A percentile compares a stretch with the other conserved stretches of the same genome.
These are phyloP conservation scores for Pelargonium fulgidum DNA, from an alignment of 441 rosid genomes.

Conservation along the genomic window DNA sequence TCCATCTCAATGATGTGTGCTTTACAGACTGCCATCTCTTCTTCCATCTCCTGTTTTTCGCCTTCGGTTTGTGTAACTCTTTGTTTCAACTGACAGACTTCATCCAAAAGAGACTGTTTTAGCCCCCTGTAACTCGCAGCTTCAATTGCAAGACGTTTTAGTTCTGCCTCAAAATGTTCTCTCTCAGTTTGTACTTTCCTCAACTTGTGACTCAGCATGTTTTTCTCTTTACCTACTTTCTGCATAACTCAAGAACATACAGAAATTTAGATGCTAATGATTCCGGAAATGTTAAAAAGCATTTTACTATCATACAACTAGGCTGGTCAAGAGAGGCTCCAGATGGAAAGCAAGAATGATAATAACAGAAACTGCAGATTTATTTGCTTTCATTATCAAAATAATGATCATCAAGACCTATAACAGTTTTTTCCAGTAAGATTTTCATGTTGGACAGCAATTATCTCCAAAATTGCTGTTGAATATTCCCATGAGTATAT, in stretches of 20 bases:
- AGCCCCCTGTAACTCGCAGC: background rate
- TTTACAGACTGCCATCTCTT: slow-evolving; percentile 8
- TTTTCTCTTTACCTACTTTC: slow-evolving; percentile 12
- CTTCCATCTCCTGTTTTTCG: slow-evolving; percentile 9
- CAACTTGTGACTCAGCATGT: background rate
- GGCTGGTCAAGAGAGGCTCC: background rate
- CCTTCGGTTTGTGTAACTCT: background rate
- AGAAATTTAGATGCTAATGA: background rate
- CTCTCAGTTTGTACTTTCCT: slow-evolving; percentile 5
- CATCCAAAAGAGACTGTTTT: slow-evolving; percentile 4
- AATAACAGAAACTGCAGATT: background rate
- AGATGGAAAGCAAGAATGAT: background rate
- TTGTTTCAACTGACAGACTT: slow-evolving; percentile 4
- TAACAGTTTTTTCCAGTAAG: too few relatives aligned
- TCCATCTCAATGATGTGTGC: slow-evolving; percentile 4
- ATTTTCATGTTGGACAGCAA: too few relatives aligned
- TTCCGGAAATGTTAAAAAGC: background rate
- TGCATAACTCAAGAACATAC: slow-evolving; percentile 1
- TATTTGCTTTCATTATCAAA: too few relatives aligned
- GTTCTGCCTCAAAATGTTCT: slow-evolving; percentile 2
- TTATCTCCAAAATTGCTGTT: too few relatives aligned
- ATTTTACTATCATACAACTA: background rate
- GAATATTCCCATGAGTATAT: too few relatives aligned
- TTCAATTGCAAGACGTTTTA: background rate
- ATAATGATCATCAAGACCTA: too few relatives aligned